Base-by-base conservation (phyloP, 192 early-diverging fungal genomes). In the Linnemannia schmuckeri region DNA sequence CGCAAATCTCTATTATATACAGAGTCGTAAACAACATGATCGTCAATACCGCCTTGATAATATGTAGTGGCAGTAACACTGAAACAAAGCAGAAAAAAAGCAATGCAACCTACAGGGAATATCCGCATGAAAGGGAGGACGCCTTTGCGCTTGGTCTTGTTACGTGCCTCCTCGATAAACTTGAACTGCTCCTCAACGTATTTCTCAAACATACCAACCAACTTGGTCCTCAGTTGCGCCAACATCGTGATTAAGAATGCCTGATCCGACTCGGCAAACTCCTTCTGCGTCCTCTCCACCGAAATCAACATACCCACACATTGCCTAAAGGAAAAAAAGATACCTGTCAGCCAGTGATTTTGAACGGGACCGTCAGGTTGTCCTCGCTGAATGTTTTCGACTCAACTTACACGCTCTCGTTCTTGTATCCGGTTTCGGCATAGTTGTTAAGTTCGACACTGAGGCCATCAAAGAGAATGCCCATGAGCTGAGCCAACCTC, bases 141-240 rank as follows among this genome's bases (percentile, higher is more conserved):
- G 24, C 98, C 98, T 72, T 91, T 94, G 7, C 97, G 93, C 88
- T 96, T 97, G 44, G 94, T 93, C 30, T 94, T 96, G 76, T 97
- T 91, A 86, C 97, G 96, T 24, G 96, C 97, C 30, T 97, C 97
- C 57, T 99, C 97, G 74, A 99, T 97, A 20, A 91, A 92, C 77
- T 93, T 93, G 37, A 97, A 90, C 88, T 99, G 98, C 42, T 98
- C 97, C 22, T 95, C 94, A 35, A 96, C 83, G 88, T 96, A 99
- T 74, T 92, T 92, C 41, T 97, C 95, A 90, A 97, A 98, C 61
- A 93, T 92, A 13, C 88, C 75, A 22, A 89, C 90, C n/a, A 96
- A 85, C 72, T 94, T 91, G 33, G 93, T 90, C 38, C 91, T 90
- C 55, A 97, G 85, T 4, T 92, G 89, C 44, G 95, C 89, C 47